Percentiles rank a stretch among this genome's conserved stretches.
These are phyloP conservation scores for Bruguiera sexangula DNA, from an alignment of 345 rosid genomes.

Conservation along the genomic window DNA sequence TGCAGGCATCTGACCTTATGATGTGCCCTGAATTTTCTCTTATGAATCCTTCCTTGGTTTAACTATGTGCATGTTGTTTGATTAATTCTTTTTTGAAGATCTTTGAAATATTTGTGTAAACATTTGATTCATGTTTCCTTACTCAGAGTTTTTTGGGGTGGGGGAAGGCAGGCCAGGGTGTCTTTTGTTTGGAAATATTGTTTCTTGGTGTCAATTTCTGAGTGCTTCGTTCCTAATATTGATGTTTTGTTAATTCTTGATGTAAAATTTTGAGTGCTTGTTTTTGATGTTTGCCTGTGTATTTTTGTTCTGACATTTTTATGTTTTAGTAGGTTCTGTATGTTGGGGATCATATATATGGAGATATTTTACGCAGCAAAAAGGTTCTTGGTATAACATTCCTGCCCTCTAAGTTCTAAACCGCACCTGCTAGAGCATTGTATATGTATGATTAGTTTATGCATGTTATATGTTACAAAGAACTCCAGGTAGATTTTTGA, in stretches of 20 bases:
- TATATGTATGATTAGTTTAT: conserved; percentile 5
- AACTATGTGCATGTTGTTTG: too few species aligned
- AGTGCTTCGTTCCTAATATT: not conserved
- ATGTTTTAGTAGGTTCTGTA: conserved; percentile 67
- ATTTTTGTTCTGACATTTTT: conserved; percentile 9
- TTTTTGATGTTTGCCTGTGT: not conserved
- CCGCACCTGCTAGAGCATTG: not conserved
- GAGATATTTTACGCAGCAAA: conserved; percentile 96
- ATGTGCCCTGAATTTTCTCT: not conserved
- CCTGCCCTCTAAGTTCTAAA: not conserved
- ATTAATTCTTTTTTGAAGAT: too few species aligned
- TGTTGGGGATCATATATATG: conserved; percentile 97
- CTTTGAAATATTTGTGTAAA: too few species aligned
- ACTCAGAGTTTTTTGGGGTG: too few species aligned
- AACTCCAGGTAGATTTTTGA: not conserved
- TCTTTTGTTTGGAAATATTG: not conserved
- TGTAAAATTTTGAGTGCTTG: not conserved
- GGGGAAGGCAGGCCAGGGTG: not conserved
- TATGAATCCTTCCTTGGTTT: too few species aligned
- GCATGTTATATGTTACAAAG: too few species aligned
- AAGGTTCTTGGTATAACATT: conserved; percentile 72
- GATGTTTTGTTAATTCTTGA: too few species aligned
- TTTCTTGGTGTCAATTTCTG: not conserved
- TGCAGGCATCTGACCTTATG: not conserved
- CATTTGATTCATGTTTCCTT: too few species aligned